Conservation (phyloP, 2,329 filamentous ascomycete genomes). For the Cercospora sp. region DNA sequence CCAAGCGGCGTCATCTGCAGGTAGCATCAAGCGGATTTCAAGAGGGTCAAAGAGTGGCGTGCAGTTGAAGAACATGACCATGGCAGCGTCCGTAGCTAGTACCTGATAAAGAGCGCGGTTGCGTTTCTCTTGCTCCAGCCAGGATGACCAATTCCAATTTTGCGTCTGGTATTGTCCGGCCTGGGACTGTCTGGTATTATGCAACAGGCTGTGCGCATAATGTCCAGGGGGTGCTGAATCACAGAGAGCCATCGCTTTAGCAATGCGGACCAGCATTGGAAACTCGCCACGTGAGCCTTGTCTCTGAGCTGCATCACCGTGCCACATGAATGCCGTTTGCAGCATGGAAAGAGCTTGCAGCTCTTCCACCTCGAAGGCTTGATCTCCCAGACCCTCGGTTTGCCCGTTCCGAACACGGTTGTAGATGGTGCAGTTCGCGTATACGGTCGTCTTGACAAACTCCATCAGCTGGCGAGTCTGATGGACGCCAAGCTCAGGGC, state of each 20-base stretch:
- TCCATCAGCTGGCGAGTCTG: conserved; percentile 70
- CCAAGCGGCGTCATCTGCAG: conserved; percentile 72
- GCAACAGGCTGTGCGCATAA: conserved; percentile 59
- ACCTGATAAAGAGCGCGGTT: conserved; percentile 65
- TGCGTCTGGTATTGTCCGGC: conserved; percentile 51
- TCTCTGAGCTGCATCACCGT: conserved; percentile 66
- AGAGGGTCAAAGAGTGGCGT: conserved; percentile 62
- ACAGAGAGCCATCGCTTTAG: conserved; percentile 59
- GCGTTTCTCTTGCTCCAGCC: conserved; percentile 71
- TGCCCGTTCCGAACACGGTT: conserved; percentile 45
- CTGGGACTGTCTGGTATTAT: conserved; percentile 55
- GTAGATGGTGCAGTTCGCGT: conserved; percentile 57
- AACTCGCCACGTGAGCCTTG: conserved; percentile 63
- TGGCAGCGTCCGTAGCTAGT: conserved; percentile 63
- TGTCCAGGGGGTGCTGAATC: conserved; percentile 53
- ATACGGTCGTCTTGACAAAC: conserved; percentile 59
- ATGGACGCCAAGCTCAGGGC: conserved; percentile 59
- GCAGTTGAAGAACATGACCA: conserved; percentile 72
- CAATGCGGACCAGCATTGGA: conserved; percentile 57
- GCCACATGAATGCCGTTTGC: conserved; percentile 65
- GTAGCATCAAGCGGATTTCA: conserved; percentile 67
- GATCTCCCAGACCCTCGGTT: conserved; percentile 43
- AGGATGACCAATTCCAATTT: conserved; percentile 64
- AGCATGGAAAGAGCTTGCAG: conserved; percentile 66
- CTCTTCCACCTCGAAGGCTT: conserved; percentile 57